Conservation (phyloP, 495 filamentous ascomycete genomes). For the Penicillium macrosclerotiorum region DNA sequence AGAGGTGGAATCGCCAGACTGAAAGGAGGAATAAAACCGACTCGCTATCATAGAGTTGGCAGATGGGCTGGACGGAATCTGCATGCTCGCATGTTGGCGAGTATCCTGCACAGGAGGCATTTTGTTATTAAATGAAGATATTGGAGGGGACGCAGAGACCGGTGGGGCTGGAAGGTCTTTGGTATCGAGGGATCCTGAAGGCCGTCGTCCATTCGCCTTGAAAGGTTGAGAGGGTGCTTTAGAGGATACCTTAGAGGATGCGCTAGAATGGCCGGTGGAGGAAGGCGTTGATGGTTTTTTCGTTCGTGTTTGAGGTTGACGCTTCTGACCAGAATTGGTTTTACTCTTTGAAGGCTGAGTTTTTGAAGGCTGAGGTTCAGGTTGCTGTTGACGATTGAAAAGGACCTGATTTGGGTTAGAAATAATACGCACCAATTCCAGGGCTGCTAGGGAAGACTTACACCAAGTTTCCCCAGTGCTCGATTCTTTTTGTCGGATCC, state of each 20-base stretch:
- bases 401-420: slow-evolving; percentile 15
- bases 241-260: too few relatives aligned
- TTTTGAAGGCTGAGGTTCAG: slow-evolving; percentile 9
- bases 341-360: slow-evolving; percentile 3
- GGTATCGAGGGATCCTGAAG: neutral
- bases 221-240: too few relatives aligned
- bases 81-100: slow-evolving; percentile 14
- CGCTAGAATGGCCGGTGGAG: neutral
- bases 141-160: neutral
- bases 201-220: neutral
- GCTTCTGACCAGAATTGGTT: neutral
- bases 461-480: slow-evolving; percentile 18
- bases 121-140: neutral
- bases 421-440: neutral
- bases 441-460: slow-evolving; percentile 3
- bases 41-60: slow-evolving; percentile 5
- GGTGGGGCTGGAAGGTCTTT: slow-evolving; percentile 10
- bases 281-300: slow-evolving; percentile 6
- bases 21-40: slow-evolving; percentile 23
- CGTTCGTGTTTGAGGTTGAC: neutral
- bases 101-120: neutral
- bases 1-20: slow-evolving; percentile 3
- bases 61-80: slow-evolving; percentile 7
- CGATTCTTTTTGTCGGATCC: slow-evolving; percentile 16
- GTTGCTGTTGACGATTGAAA: slow-evolving; percentile 17